phyloP scores from a whole-genome alignment of 2,329 filamentous ascomycete species.

The Alternaria gansuensis region DNA sequence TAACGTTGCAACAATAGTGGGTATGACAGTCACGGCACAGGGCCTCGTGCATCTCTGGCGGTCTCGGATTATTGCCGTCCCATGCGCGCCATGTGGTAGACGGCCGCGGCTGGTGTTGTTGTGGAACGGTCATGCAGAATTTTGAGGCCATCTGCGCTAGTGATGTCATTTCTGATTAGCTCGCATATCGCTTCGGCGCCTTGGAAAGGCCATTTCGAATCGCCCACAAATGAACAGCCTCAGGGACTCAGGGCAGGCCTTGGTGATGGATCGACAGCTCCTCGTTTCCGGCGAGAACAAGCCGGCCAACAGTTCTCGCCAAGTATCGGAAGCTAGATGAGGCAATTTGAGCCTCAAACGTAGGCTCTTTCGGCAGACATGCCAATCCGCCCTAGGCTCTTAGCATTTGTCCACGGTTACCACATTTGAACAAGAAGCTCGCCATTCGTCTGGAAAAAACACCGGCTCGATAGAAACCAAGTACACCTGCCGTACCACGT shows the following conservation, averaged over 20 bases:
- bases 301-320: slow-evolving; percentile 31
- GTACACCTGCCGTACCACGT: neutral
- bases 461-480: neutral
- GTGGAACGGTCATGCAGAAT: slow-evolving; percentile 36
- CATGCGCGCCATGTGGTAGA: slow-evolving; percentile 34
- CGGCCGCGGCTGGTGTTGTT: slow-evolving; percentile 43
- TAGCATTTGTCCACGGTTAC: slow-evolving; percentile 1
- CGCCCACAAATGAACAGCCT: slow-evolving; percentile 25
- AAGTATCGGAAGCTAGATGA: slow-evolving; percentile 21
- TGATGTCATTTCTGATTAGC: slow-evolving; percentile 39
- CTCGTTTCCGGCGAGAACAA: slow-evolving; percentile 29
- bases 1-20: slow-evolving; percentile 38
- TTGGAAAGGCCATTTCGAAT: slow-evolving; percentile 11
- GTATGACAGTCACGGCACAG: slow-evolving; percentile 25
- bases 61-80: slow-evolving; percentile 25
- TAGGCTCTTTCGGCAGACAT: slow-evolving; percentile 19
- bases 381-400: slow-evolving; percentile 11
- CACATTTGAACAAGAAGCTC: neutral
- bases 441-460: neutral
- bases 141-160: slow-evolving; percentile 29
- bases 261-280: slow-evolving; percentile 20
- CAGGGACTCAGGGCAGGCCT: slow-evolving; percentile 11
- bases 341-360: slow-evolving; percentile 32
- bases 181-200: slow-evolving; percentile 29
- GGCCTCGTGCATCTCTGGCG: slow-evolving; percentile 22